Percentiles rank a stretch among this genome's conserved stretches.
phyloP scores from a whole-genome alignment of 129 eudicot species.

The Flaveria robusta region DNA sequence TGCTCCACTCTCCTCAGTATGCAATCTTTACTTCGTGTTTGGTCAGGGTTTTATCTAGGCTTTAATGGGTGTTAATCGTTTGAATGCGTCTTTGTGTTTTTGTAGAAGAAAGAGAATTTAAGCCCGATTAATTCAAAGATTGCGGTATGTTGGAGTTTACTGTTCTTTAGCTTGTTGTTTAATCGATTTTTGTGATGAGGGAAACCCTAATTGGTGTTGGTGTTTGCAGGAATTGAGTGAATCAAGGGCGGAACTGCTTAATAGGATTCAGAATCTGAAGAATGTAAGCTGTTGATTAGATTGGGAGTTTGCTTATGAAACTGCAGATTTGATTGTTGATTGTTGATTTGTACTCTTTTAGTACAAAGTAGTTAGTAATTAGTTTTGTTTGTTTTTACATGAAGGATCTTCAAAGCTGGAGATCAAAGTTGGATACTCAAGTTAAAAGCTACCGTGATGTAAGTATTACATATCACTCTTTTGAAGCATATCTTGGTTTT shows the following conservation, averaged over 20 bases:
- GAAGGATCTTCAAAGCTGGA: constrained; percentile 91
- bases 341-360: background rate
- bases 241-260: constrained; percentile 75
- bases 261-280: constrained; percentile 72
- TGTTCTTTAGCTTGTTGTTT: too few relatives aligned
- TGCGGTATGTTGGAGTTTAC: constrained; percentile 38
- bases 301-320: constrained; percentile 9
- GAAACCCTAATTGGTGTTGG: constrained; percentile 10
- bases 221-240: constrained; percentile 66
- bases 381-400: background rate
- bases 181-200: background rate
- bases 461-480: constrained; percentile 39
- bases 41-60: background rate
- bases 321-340: background rate
- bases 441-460: constrained; percentile 79
- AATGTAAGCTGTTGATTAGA: constrained; percentile 43
- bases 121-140: constrained; percentile 67
- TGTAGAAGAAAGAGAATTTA: constrained; percentile 70
- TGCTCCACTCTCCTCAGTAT: constrained; percentile 19
- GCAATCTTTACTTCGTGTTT: background rate
- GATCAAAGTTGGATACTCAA: constrained; percentile 83
- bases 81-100: constrained; percentile 18
- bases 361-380: background rate
- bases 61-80: background rate
- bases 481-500: background rate